These are phyloP conservation scores for Trypanosoma avium DNA, from an alignment of 208 protist species.

Conservation along the genomic window DNA sequence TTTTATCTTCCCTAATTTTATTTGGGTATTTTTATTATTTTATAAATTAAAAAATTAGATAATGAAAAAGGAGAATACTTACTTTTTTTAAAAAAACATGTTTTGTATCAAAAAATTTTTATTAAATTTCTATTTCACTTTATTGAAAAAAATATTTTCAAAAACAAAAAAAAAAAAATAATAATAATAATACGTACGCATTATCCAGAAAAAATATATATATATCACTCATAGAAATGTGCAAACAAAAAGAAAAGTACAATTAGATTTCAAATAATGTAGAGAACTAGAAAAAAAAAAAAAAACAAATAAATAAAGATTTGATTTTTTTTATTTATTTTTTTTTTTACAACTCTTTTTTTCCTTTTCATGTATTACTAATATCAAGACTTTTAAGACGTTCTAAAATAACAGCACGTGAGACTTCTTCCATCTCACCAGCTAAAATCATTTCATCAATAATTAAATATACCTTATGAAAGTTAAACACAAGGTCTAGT, in stretches of 20 bases:
- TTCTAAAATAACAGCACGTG: conserved; percentile 90
- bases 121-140: too few relatives aligned
- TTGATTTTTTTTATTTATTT: not conserved
- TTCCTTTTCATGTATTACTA: conserved; percentile 46
- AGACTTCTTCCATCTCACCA: conserved; percentile 98
- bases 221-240: not conserved
- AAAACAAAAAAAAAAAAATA: not conserved
- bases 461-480: conserved; percentile 98
- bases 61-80: too few relatives aligned
- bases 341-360: not conserved
- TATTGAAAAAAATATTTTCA: too few relatives aligned
- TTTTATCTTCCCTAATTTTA: not conserved
- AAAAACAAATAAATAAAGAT: not conserved
- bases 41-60: too few relatives aligned
- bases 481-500: conserved; percentile 99
- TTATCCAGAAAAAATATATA: not conserved
- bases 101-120: too few relatives aligned
- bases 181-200: conserved; percentile 1
- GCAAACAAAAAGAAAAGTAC: not conserved
- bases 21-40: too few relatives aligned
- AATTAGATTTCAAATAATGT: too few relatives aligned
- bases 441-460: conserved; percentile 98
- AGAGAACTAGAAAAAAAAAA: too few relatives aligned
- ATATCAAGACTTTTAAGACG: conserved; percentile 93
- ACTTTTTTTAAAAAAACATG: too few relatives aligned